Percentiles rank a stretch among this genome's conserved stretches.
These are phyloP conservation scores for Candida pseudoviswanathii DNA, from an alignment of 1,139 yeast species.

Conservation along the genomic window DNA sequence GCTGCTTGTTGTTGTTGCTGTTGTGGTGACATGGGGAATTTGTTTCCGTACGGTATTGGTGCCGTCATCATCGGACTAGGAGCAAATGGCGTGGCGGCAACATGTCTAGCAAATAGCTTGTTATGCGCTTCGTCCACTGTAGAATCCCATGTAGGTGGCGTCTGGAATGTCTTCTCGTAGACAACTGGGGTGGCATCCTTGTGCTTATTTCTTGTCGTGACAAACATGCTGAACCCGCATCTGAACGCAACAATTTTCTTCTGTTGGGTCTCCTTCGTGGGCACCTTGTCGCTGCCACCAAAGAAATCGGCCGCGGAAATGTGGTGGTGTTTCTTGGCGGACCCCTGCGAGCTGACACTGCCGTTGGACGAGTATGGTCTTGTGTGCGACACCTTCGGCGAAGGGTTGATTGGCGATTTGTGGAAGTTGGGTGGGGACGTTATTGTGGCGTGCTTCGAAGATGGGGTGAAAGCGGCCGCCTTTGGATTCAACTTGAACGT, in stretches of 20 bases:
- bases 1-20: slow-evolving; percentile 25
- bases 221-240: slow-evolving; percentile 60
- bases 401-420: slow-evolving; percentile 33
- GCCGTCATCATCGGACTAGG: slow-evolving; percentile 37
- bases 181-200: slow-evolving; percentile 26
- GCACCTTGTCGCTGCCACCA: slow-evolving; percentile 50
- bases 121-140: slow-evolving; percentile 58
- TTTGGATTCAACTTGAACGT: slow-evolving; percentile 72
- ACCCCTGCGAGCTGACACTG: slow-evolving; percentile 19
- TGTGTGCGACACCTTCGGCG: slow-evolving; percentile 35
- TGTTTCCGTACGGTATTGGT: slow-evolving; percentile 18
- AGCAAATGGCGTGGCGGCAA: slow-evolving; percentile 30
- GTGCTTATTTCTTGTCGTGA: slow-evolving; percentile 38
- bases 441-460: slow-evolving; percentile 28
- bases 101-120: slow-evolving; percentile 41
- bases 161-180: slow-evolving; percentile 64
- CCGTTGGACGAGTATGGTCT: slow-evolving; percentile 33
- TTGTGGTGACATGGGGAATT: slow-evolving; percentile 29
- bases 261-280: slow-evolving; percentile 45
- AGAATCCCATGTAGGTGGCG: slow-evolving; percentile 81
- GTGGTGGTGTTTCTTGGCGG: slow-evolving; percentile 41
- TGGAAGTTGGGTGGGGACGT: slow-evolving; percentile 31
- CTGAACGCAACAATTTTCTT: slow-evolving; percentile 41
- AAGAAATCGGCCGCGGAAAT: slow-evolving; percentile 49
- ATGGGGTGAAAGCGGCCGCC: slow-evolving; percentile 72